Evolutionary conservation across 371 early-diverging fungal genomes (phyloP).

Genomic region (Homolaphlyctis polyrhiza): DNA sequence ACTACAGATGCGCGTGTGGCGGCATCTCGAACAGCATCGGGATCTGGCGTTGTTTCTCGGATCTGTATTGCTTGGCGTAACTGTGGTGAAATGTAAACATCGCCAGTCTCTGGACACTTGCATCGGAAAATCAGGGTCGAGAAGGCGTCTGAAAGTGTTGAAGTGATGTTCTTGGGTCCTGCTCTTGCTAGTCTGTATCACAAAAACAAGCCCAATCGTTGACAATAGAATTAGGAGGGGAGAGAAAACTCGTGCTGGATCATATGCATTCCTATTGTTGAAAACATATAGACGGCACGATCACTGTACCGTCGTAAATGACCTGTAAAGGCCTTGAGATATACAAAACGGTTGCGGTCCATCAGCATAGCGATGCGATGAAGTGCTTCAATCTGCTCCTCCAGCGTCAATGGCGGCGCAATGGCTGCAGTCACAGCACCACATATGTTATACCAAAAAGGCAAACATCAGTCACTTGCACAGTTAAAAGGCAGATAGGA

Average conservation of each 20-base stretch:
- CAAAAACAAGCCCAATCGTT: too few species aligned
- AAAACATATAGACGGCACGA: too few species aligned
- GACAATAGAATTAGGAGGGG: too few species aligned
- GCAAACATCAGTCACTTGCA: too few species aligned
- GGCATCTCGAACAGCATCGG: too few species aligned
- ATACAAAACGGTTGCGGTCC: background rate
- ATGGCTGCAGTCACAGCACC: background rate
- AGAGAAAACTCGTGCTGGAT: too few species aligned
- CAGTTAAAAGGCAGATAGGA: too few species aligned
- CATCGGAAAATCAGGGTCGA: background rate
- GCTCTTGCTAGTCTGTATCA: background rate
- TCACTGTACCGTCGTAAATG: background rate
- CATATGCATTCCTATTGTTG: too few species aligned
- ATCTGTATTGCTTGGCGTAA: background rate
- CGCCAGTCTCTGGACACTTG: background rate
- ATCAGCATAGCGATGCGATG: background rate
- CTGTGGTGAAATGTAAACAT: background rate
- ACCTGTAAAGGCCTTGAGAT: background rate
- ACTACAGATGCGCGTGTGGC: too few species aligned
- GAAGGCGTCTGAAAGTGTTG: background rate
- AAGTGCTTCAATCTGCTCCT: background rate
- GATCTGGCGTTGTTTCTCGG: too few species aligned
- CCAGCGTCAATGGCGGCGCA: background rate
- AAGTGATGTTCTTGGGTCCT: background rate
- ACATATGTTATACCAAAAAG: background rate